Conservation (phyloP, 192 early-diverging fungal species). For the Backusella liffmaniae region DNA sequence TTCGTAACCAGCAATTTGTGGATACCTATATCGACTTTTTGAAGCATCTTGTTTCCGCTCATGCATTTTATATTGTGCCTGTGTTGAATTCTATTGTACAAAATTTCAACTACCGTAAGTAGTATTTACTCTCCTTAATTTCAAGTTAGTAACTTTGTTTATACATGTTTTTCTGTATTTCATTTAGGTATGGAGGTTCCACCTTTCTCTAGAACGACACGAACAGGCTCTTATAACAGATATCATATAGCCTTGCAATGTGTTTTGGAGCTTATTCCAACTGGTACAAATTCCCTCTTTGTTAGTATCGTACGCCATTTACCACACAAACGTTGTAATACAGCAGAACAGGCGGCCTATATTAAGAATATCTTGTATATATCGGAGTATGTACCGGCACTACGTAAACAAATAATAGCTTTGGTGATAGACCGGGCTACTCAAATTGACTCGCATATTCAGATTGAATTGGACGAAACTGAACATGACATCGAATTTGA, state of each 20-base stretch:
- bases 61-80: constrained; percentile 63
- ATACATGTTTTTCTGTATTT: not conserved
- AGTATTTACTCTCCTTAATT: not conserved
- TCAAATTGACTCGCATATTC: constrained; percentile 93
- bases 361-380: constrained; percentile 75
- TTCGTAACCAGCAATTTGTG: constrained; percentile 50
- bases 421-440: constrained; percentile 82
- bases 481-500: constrained; percentile 58
- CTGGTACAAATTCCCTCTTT: constrained; percentile 62
- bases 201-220: constrained; percentile 1
- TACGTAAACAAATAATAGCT: constrained; percentile 68
- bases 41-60: constrained; percentile 74
- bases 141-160: not conserved
- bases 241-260: constrained; percentile 59
- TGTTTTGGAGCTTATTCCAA: constrained; percentile 69
- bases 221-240: constrained; percentile 50
- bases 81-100: constrained; percentile 59
- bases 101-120: constrained; percentile 52
- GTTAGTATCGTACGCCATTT: constrained; percentile 62
- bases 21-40: constrained; percentile 59
- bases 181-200: constrained; percentile 23
- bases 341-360: constrained; percentile 60
- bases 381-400: constrained; percentile 71
- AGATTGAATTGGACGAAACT: constrained; percentile 85
- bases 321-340: constrained; percentile 68